Conservation (phyloP, 768 basidiomycete genomes). For the Tricholoma matsutake region DNA sequence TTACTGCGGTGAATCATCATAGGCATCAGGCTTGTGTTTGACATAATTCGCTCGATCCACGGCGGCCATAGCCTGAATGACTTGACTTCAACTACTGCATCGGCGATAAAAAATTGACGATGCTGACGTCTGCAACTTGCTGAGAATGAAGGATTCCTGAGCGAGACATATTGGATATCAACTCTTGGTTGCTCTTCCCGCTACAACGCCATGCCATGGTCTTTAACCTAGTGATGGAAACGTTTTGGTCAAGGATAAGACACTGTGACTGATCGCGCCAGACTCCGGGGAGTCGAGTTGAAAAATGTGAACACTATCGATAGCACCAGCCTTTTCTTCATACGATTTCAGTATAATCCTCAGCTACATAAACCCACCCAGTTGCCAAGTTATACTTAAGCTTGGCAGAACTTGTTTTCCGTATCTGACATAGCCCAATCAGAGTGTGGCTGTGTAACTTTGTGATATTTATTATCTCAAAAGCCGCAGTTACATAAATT, state of each 20-base stretch:
- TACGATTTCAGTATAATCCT: no score
- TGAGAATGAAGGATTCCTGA: conserved; percentile 56
- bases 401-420: no score
- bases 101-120: background rate
- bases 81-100: background rate
- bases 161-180: conserved; percentile 63
- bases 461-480: no score
- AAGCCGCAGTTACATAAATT: no score
- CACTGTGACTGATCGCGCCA: background rate
- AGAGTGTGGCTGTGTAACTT: no score
- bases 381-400: no score
- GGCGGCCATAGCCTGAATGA: conserved; percentile 57
- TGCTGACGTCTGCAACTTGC: conserved; percentile 50
- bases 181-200: conserved; percentile 67
- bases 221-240: background rate
- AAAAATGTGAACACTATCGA: no score
- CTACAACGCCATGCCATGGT: conserved; percentile 83
- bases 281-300: no score
- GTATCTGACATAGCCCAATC: no score
- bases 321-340: no score
- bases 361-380: no score
- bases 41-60: conserved; percentile 76
- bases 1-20: conserved; percentile 78
- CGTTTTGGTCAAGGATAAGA: background rate
- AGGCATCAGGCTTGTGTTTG: conserved; percentile 46